Evolutionary conservation across 2,329 filamentous ascomycete genomes (phyloP), one percentile per base, ranked within the genome.

Genomic region (Aspergillus fischeri): DNA sequence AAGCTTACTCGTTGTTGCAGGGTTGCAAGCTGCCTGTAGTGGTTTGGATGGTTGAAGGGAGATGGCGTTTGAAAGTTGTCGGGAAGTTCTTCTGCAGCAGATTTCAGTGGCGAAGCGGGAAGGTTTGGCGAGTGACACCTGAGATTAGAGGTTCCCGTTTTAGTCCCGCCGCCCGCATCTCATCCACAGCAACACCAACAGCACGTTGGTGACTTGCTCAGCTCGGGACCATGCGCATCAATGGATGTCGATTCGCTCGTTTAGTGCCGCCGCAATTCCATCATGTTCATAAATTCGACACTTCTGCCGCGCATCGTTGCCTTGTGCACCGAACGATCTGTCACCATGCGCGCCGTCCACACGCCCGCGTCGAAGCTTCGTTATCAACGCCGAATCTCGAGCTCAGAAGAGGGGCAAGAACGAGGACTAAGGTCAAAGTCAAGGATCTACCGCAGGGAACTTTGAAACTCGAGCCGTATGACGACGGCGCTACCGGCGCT

Each of bases 361-460:
- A 49, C n/a, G 50, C 62, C 53, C 64, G 60, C 41, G 47, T 64
- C 53, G 63, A 59, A 47, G 53, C 52, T 53, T 58, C 58, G 53
- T 52, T 52, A 52, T 54, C 59, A 42, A 55, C 48, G 50, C 50
- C 64, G 25, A 54, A 20, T 49, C 21, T 60, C 25, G 55, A 62
- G 29, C 47, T 58, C 45, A 62, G 62, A 49, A 66, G 72, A 63
- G 65, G 67, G 45, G 73, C 73, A 50, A 77, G 75, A 63, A 74
- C 69, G 1, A 68, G 71, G 54, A 64, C 73, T 3, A 73, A 70
- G 0, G 62, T 72, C 27, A 77, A 75, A 48, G 63, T 79, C 25
- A 75, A 79, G 58, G 77, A 83, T 27, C 73, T 86, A 29, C 82
- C 81, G 4, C 85, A 88, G 69, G 84, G 85, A 4, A 68, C 75